Conservation (phyloP, 257 asterid species). For the Ocimum tenuiflorum region DNA sequence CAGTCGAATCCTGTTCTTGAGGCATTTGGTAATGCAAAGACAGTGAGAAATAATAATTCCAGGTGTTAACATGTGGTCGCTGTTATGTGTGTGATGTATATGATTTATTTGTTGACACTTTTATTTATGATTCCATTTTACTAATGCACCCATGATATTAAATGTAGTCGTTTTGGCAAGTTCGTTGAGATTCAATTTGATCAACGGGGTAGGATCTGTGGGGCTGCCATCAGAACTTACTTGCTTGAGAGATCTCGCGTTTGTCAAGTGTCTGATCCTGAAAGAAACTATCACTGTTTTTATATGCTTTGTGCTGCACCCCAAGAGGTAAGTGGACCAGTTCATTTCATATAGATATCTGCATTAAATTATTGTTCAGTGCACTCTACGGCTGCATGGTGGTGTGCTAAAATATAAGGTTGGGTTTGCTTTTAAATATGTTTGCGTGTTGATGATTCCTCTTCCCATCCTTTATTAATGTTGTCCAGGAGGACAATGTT, state of each 20-base stretch:
- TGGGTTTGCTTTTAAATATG: not conserved
- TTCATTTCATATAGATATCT: not conserved
- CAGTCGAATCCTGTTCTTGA: conserved; percentile 99
- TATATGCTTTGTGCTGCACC: conserved; percentile 99
- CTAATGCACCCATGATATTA: conserved; percentile 21
- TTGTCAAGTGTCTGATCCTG: conserved; percentile 98
- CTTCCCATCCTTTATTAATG: not conserved
- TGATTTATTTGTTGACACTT: not conserved
- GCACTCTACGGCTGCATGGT: not conserved
- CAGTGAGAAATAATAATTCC: conserved; percentile 95
- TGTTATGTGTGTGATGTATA: not conserved
- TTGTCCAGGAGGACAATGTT: not conserved
- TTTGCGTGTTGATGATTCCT: not conserved
- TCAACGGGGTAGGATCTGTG: conserved; percentile 77
- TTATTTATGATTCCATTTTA: not conserved
- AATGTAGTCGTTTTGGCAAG: conserved; percentile 95
- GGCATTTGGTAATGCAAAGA: conserved; percentile 99
- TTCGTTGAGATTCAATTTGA: conserved; percentile 98
- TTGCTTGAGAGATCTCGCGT: conserved; percentile 98
- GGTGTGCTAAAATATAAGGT: not conserved
- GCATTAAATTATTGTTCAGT: not conserved
- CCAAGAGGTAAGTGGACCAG: conserved; percentile 49
- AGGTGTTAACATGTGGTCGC: conserved; percentile 40
- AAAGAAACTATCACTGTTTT: conserved; percentile 97
- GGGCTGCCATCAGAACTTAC: conserved; percentile 99